Base-by-base conservation (phyloP, 2,329 filamentous ascomycete genomes). In the Hysterium pulicare region DNA sequence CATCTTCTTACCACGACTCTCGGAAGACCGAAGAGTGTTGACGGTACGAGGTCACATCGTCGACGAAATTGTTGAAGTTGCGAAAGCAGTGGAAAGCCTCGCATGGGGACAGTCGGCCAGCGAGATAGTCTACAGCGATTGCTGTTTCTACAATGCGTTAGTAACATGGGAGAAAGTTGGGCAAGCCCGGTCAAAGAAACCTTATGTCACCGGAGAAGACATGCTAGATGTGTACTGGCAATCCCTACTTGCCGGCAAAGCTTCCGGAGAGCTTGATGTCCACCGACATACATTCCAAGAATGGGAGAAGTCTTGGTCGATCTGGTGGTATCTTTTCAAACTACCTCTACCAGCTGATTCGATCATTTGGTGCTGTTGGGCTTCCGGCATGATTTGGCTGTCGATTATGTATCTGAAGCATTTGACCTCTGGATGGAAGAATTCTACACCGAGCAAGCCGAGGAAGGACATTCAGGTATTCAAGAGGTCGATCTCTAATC, bases 301-400 rank as follows among this genome's bases (percentile, higher is more conserved):
- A 15, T 39, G 37, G 37, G 37, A 39, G n/a, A 15, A 21, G 24
- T 30, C 24, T 5, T 39, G 37, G 37, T 19, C 13, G 21, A 5
- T 39, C n/a, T 39, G 37, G 37, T 39, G 26, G 24, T 39, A 31
- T 17, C 13, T 39, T n/a, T 39, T 39, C n/a, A n/a, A 31, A 15
- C 20, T 21, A 10, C 37, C 37, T 15, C 26, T 39, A 10, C 37
- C 37, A 2, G 5, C 23, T 5, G n/a, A 26, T 3, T 19, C 26
- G 9, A 15, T 39, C 16, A 31, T 39, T 15, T 39, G 26, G 23
- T 17, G 5, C 5, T 39, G 37, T n/a, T 31, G 37, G 37, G 2
- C n/a, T 15, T 31, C 31, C 19, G 23, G 37, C 15, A 39, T 39
- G 37, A 20, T 31, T 9, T 11, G 21, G 3, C 23, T 30, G 3